Evolutionary conservation across 768 basidiomycete species (phyloP).

Genomic region (Boletus bicolor): DNA sequence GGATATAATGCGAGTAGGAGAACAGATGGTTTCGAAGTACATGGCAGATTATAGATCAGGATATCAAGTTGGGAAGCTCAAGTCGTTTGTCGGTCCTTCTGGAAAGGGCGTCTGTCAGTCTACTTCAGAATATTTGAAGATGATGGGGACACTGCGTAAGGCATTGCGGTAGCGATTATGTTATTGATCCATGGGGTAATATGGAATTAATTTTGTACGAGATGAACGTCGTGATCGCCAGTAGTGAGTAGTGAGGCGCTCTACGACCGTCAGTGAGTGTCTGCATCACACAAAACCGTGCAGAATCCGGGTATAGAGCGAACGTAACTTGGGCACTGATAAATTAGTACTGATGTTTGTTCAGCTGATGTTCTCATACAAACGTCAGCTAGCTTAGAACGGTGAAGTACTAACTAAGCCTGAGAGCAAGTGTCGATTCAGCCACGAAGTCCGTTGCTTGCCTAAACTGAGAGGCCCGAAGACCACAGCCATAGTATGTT

Average conservation of each 20-base stretch:
- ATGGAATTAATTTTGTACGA: not conserved
- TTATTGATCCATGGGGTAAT: not conserved
- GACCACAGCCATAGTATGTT: too few relatives aligned
- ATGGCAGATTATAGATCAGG: slow-evolving; percentile 34
- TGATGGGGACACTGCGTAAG: slow-evolving; percentile 37
- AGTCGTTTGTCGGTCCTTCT: slow-evolving; percentile 36
- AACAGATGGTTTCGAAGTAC: slow-evolving; percentile 35
- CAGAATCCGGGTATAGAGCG: too few relatives aligned
- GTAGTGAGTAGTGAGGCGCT: not conserved
- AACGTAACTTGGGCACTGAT: too few relatives aligned
- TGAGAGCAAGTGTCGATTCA: too few relatives aligned
- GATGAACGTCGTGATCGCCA: not conserved
- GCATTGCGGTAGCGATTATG: slow-evolving; percentile 10
- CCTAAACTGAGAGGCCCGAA: too few relatives aligned
- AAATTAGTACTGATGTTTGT: too few relatives aligned
- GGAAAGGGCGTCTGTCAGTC: slow-evolving; percentile 43
- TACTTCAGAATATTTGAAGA: slow-evolving; percentile 36
- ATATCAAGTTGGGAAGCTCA: slow-evolving; percentile 28
- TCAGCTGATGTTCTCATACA: too few relatives aligned
- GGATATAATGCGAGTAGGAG: slow-evolving; percentile 32
- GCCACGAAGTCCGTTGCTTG: too few relatives aligned
- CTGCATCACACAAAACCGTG: too few relatives aligned
- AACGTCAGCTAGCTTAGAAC: too few relatives aligned
- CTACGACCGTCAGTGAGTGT: too few relatives aligned
- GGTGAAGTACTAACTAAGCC: too few relatives aligned